Percentiles rank a stretch among this genome's conserved stretches.
phyloP scores from a whole-genome alignment of 345 rosid species.

The Gossypium ekmanianum region DNA sequence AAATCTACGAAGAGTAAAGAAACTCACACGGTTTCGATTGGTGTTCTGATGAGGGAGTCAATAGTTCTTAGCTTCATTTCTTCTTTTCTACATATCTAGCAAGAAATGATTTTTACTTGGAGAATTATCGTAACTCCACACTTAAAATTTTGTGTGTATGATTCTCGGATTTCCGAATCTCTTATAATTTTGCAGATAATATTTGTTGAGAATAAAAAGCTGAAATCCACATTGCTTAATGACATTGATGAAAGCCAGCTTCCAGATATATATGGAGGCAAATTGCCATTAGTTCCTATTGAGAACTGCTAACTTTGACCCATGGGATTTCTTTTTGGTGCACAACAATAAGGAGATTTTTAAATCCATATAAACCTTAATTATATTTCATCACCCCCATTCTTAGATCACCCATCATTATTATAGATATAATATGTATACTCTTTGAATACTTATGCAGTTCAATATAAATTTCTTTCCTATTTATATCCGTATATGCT shows the following conservation, averaged over 20 bases:
- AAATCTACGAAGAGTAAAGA: too few relatives aligned
- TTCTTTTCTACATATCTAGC: not conserved
- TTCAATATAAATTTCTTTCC: not conserved
- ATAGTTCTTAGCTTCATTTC: not conserved
- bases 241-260: not conserved
- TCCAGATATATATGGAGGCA: not conserved
- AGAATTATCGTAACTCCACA: too few relatives aligned
- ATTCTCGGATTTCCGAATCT: not conserved
- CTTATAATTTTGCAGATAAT: not conserved
- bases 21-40: too few relatives aligned
- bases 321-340: not conserved
- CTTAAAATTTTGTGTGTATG: not conserved
- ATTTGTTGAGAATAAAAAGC: not conserved
- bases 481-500: not conserved
- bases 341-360: too few relatives aligned
- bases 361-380: too few relatives aligned
- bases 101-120: too few relatives aligned
- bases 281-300: not conserved
- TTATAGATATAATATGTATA: not conserved
- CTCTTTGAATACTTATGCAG: not conserved
- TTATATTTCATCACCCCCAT: too few relatives aligned
- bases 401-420: not conserved
- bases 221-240: not conserved
- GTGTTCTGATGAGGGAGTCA: too few relatives aligned
- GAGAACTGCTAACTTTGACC: not conserved